phyloP scores from a whole-genome alignment of 257 asterid species.

The Gentiana dahurica region DNA sequence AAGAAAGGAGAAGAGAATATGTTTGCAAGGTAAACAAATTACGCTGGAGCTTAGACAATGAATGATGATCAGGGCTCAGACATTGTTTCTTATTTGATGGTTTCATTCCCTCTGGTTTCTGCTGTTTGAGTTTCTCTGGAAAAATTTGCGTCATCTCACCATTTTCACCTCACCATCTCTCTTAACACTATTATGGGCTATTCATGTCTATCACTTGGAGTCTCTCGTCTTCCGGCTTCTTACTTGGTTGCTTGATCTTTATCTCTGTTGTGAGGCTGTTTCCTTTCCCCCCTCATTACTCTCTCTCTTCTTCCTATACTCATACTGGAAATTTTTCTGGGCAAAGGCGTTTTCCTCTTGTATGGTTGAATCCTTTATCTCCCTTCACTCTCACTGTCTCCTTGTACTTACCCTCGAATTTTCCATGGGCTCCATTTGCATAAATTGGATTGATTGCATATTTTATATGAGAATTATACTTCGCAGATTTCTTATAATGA shows the following conservation, averaged over 20 bases:
- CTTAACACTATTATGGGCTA: too few species aligned
- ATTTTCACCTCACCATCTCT: not conserved
- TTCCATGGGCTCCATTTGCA: not conserved
- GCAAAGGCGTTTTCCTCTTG: not conserved
- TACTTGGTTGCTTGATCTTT: not conserved
- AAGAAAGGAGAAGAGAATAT: slow-evolving; percentile 89
- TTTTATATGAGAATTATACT: not conserved
- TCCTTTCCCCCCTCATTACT: too few species aligned
- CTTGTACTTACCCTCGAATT: not conserved
- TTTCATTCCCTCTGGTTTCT: slow-evolving; percentile 1
- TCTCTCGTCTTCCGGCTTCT: not conserved
- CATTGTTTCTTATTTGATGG: slow-evolving; percentile 7
- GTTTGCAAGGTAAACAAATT: slow-evolving; percentile 80
- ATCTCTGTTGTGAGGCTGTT: too few species aligned
- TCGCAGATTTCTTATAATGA: too few species aligned
- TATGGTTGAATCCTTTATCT: not conserved
- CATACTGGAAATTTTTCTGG: too few species aligned
- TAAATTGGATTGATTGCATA: not conserved
- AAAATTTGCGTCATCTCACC: not conserved
- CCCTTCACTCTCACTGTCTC: not conserved
- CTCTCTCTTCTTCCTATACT: too few species aligned
- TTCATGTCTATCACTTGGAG: too few species aligned
- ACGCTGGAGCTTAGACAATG: slow-evolving; percentile 35
- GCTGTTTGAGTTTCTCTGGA: slow-evolving; percentile 8
- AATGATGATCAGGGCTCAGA: slow-evolving; percentile 22